Evolutionary conservation across 148 eudicot genomes (phyloP).

Genomic region (Cornus florida): DNA sequence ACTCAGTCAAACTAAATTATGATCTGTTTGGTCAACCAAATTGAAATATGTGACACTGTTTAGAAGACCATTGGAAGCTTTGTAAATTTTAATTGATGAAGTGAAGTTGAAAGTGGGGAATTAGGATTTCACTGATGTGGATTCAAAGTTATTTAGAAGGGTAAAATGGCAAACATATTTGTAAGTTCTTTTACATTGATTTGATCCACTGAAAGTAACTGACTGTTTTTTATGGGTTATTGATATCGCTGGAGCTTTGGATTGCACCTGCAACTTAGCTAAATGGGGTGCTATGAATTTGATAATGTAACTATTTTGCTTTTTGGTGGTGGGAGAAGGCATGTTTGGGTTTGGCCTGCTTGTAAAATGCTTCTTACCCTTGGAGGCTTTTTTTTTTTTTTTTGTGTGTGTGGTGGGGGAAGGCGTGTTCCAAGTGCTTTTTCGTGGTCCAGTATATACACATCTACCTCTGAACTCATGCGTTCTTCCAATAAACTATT

Average conservation of each 20-base stretch:
- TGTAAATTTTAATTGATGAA: background rate
- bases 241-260: background rate
- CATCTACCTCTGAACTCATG: too few relatives aligned
- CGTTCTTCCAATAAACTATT: too few relatives aligned
- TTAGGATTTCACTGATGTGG: background rate
- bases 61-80: background rate
- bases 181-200: background rate
- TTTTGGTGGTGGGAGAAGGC: background rate
- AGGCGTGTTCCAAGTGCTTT: too few relatives aligned
- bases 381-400: too few relatives aligned
- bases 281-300: background rate
- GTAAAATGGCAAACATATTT: background rate
- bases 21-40: background rate
- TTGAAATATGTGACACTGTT: background rate
- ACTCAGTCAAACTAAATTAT: background rate
- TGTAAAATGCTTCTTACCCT: too few relatives aligned
- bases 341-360: background rate
- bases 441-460: too few relatives aligned
- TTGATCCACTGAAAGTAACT: background rate
- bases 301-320: background rate
- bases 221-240: background rate
- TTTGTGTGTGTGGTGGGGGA: too few relatives aligned
- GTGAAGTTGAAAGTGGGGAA: background rate
- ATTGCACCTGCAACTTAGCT: background rate
- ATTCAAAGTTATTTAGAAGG: background rate